These are phyloP conservation scores for Powellomyces hirtus DNA, from an alignment of 192 early-diverging fungal genomes.

Conservation along the genomic window DNA sequence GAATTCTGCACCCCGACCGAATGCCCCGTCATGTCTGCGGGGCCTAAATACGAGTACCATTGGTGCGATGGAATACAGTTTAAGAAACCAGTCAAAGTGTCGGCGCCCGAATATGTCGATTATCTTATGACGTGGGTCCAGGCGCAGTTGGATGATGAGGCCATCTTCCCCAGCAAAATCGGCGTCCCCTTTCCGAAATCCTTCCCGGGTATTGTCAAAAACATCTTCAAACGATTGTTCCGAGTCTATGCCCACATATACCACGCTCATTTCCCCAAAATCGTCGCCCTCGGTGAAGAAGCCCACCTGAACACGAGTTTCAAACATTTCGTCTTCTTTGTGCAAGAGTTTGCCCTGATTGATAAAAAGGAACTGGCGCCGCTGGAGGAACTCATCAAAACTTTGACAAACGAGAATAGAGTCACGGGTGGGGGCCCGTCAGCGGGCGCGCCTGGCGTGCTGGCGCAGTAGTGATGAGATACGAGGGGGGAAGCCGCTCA, in stretches of 20 bases:
- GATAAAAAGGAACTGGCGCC: slow-evolving; percentile 56
- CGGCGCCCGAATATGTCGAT: slow-evolving; percentile 88
- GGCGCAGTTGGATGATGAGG: slow-evolving; percentile 77
- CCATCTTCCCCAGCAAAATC: slow-evolving; percentile 82
- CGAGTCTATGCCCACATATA: slow-evolving; percentile 95
- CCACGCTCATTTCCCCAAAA: slow-evolving; percentile 74
- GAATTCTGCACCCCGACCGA: slow-evolving; percentile 82
- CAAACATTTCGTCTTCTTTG: slow-evolving; percentile 92
- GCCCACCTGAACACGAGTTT: slow-evolving; percentile 92
- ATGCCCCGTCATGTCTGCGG: slow-evolving; percentile 91
- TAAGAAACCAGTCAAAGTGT: slow-evolving; percentile 83
- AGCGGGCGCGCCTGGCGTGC: neutral
- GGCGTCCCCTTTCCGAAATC: slow-evolving; percentile 71
- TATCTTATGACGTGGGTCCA: slow-evolving; percentile 80
- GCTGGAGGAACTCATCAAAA: slow-evolving; percentile 50
- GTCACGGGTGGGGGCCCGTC: neutral
- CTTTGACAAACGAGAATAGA: slow-evolving; percentile 29
- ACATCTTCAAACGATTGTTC: slow-evolving; percentile 83
- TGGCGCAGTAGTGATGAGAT: no score
- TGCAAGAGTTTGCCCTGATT: slow-evolving; percentile 81
- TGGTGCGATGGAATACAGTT: slow-evolving; percentile 83
- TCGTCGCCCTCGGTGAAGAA: slow-evolving; percentile 76
- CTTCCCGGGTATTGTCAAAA: slow-evolving; percentile 66
- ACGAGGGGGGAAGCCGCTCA: no score
- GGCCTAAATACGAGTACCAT: slow-evolving; percentile 77